Evolutionary conservation across 345 rosid genomes (phyloP).

Genomic region (Pistacia atlantica): DNA sequence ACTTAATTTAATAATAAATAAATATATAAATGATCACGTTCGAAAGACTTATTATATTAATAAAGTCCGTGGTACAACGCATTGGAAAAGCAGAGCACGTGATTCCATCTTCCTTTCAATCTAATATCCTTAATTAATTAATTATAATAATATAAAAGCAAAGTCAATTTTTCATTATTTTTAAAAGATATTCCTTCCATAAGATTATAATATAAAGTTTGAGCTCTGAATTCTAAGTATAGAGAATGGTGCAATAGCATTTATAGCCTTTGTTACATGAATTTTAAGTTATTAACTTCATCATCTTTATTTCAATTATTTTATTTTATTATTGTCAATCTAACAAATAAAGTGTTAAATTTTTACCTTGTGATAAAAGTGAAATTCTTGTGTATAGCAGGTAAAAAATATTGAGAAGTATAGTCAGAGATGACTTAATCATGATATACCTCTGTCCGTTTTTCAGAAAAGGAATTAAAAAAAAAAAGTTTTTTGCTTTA

Average conservation of each 20-base stretch:
- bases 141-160: too few relatives aligned
- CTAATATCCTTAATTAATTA: too few relatives aligned
- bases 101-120: constrained; percentile 4
- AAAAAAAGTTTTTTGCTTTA: too few relatives aligned
- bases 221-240: neutral
- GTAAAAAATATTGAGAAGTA: too few relatives aligned
- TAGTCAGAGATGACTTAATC: too few relatives aligned
- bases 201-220: neutral
- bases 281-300: neutral
- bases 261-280: neutral
- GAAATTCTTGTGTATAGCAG: too few relatives aligned
- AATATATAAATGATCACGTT: neutral
- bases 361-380: too few relatives aligned
- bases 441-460: too few relatives aligned
- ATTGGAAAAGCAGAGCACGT: constrained; percentile 25
- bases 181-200: neutral
- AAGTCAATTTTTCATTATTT: neutral
- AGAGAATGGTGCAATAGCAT: neutral
- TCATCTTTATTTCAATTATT: neutral
- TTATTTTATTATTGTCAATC: too few relatives aligned
- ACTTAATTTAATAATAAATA: neutral
- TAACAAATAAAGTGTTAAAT: too few relatives aligned
- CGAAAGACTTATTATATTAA: neutral
- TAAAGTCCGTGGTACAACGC: constrained; percentile 15
- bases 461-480: too few relatives aligned